These are phyloP conservation scores for Metarhizium rileyi DNA, from an alignment of 2,329 filamentous ascomycete genomes.

Conservation along the genomic window DNA sequence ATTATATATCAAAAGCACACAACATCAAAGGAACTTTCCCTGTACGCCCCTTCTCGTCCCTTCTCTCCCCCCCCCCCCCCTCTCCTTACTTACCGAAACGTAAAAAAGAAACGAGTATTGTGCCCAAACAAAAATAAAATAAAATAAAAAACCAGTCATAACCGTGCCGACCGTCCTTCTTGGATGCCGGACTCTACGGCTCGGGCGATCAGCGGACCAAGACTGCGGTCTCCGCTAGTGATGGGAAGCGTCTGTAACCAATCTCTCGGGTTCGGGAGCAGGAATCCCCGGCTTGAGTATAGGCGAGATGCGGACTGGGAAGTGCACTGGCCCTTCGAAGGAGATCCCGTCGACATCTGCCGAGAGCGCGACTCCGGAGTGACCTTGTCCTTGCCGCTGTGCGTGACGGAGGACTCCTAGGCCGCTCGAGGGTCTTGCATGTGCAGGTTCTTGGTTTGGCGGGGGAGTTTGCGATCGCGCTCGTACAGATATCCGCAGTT, in stretches of 20 bases:
- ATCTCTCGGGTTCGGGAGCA: background rate
- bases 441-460: constrained; percentile 32
- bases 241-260: background rate
- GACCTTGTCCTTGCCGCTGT: constrained; percentile 11
- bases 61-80: background rate
- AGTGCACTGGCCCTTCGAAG: background rate
- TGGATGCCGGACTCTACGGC: background rate
- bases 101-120: background rate
- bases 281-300: background rate
- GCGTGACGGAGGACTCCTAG: constrained; percentile 17
- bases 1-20: background rate
- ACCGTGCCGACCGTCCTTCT: background rate
- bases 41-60: background rate
- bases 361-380: constrained; percentile 3
- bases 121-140: background rate
- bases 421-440: constrained; percentile 15
- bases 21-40: background rate
- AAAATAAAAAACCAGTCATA: background rate
- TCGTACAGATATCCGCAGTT: constrained; percentile 89
- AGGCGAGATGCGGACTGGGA: background rate
- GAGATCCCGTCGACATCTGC: constrained; percentile 5
- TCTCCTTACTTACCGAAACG: background rate
- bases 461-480: constrained; percentile 70
- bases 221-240: background rate
- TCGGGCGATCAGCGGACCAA: background rate